Conservation (phyloP, 306 rosid species). For the Canavalia ensiformis region DNA sequence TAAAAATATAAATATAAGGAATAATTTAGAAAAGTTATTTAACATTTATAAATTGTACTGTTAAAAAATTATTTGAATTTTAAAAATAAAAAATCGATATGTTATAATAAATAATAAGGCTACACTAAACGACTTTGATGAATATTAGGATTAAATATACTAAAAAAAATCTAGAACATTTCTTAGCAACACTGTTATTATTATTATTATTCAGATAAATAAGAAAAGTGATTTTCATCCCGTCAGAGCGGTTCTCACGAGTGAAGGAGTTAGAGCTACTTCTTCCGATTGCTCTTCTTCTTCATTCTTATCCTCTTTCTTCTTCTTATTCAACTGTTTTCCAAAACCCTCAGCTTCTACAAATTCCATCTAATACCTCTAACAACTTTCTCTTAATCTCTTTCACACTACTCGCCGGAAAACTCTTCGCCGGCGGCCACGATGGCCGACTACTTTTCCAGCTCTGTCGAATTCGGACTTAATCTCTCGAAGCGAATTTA, state of each 20-base stretch:
- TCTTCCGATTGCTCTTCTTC: conserved; percentile 18
- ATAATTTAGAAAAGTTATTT: too few species aligned
- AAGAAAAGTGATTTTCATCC: not conserved
- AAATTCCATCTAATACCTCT: not conserved
- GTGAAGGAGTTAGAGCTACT: conserved; percentile 14
- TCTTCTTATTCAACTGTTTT: conserved; percentile 17
- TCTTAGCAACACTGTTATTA: too few species aligned
- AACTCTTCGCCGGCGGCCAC: conserved; percentile 20
- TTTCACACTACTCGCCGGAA: conserved; percentile 25
- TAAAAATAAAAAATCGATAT: too few species aligned
- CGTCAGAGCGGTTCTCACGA: not conserved
- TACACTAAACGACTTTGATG: too few species aligned
- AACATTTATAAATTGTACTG: too few species aligned
- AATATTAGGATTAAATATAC: too few species aligned
- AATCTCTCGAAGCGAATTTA: conserved; percentile 75
- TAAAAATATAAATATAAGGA: too few species aligned
- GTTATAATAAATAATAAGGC: too few species aligned
- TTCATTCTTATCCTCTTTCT: not conserved
- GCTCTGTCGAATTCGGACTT: conserved; percentile 79
- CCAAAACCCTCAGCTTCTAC: conserved; percentile 11
- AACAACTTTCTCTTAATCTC: not conserved
- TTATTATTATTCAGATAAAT: not conserved
- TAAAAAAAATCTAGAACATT: too few species aligned
- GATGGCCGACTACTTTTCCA: conserved; percentile 71
- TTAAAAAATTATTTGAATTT: too few species aligned